A percentile compares a stretch with the other conserved stretches of the same genome.
phyloP scores from a whole-genome alignment of 805 yeast genomes.

The Candida adriatica region DNA sequence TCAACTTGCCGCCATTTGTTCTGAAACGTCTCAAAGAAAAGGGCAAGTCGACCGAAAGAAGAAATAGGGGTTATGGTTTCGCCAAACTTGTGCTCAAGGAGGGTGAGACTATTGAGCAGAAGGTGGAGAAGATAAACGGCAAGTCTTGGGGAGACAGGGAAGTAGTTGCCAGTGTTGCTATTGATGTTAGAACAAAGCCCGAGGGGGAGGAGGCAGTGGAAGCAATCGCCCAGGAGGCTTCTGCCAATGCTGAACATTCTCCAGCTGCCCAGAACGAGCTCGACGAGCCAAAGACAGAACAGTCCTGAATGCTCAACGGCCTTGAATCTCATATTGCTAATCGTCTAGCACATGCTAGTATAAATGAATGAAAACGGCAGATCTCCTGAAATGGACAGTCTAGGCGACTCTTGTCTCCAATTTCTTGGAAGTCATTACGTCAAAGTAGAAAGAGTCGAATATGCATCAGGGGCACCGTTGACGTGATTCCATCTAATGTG shows the following conservation, averaged over 20 bases:
- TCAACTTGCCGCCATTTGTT: slow-evolving; percentile 37
- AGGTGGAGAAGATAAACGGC: slow-evolving; percentile 64
- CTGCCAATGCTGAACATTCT: neutral
- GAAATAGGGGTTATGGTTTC: slow-evolving; percentile 59
- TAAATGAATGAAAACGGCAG: no score
- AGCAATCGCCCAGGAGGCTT: slow-evolving; percentile 1
- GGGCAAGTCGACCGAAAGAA: slow-evolving; percentile 39
- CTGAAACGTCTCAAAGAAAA: slow-evolving; percentile 37
- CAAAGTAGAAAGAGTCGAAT: no score
- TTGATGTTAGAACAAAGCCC: slow-evolving; percentile 40
- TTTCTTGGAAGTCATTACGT: no score
- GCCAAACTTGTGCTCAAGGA: slow-evolving; percentile 35
- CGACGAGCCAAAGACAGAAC: neutral
- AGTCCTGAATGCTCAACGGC: no score
- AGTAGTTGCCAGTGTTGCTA: slow-evolving; percentile 65
- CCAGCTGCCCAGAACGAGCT: neutral
- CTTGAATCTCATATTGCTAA: no score
- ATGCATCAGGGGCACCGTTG: no score
- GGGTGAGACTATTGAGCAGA: slow-evolving; percentile 47
- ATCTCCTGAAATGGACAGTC: no score
- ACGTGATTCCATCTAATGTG: no score
- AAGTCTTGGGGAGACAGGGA: slow-evolving; percentile 57
- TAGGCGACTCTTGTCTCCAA: no score
- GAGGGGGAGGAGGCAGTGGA: slow-evolving; percentile 6
- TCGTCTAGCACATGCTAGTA: no score